Base-by-base conservation (phyloP, 345 rosid species). In the Sisymbrium altissimum region DNA sequence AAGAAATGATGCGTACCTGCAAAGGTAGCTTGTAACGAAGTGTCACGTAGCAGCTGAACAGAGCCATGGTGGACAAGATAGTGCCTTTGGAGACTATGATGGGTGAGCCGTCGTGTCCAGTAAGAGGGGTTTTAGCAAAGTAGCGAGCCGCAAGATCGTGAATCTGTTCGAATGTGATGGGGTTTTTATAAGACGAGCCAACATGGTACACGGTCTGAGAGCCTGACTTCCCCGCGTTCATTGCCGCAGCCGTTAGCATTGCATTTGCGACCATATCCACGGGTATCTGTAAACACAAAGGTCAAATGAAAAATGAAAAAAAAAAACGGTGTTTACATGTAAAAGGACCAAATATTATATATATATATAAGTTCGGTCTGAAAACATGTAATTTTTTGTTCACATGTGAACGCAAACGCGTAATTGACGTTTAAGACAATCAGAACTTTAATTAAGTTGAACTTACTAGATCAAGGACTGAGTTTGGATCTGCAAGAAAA, bases 91-190 rank as follows among this genome's bases (percentile, higher is more conserved):
- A 82, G 58, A 89, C 90, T 15, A 35, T 84, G 5, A 91, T 85
- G 5, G 90, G 84, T 64, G 84, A 87, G 4, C 92, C 94, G 41
- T 91, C 85, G 12, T 86, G 87, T 39, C 87, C 85, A 61, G 84
- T 72, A 90, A 92, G 86, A 7, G 98, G 97, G 15, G 76, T 88
- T 58, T 81, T 73, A 5, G 82, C 64, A 75, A 94, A 94, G 80
- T 89, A 87, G 3, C 64, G 53, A 19, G 75, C 70, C 1, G 78
- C 85, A 13, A 64, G 83, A 30, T 89, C 95, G 19, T 86, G 85
- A 75, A 94, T 72, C 30, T 82, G 33, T 3, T 0, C 3, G 71
- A 83, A 83, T 57, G 17, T 82, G 6, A 91, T 0, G 0, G 93
- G 89, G 49, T 87, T 86, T 55, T 86, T 77, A 17, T 75, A 41